phyloP scores from a whole-genome alignment of 192 early-diverging fungal species.

The Coemansia guatemalensis region DNA sequence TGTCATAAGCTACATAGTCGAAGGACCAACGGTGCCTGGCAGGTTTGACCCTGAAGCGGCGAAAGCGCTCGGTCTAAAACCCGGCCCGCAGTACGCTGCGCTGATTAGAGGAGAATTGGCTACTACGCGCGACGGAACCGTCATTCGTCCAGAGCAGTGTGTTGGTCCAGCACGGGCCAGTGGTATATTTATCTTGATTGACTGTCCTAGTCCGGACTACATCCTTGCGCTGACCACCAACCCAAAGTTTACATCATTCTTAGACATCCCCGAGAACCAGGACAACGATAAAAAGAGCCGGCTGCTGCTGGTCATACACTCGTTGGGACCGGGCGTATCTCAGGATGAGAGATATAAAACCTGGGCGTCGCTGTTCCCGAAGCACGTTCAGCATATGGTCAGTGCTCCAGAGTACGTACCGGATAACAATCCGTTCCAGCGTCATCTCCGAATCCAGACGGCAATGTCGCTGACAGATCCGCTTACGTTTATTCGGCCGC shows the following conservation, averaged over 20 bases:
- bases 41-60: slow-evolving; percentile 78
- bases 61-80: slow-evolving; percentile 62
- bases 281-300: slow-evolving; percentile 22
- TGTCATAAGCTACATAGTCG: slow-evolving; percentile 71
- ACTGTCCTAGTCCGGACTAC: slow-evolving; percentile 63
- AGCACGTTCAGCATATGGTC: slow-evolving; percentile 76
- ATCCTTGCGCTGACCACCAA: slow-evolving; percentile 51
- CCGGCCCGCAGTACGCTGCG: slow-evolving; percentile 62
- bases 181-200: slow-evolving; percentile 65
- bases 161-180: slow-evolving; percentile 60
- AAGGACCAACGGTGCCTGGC: slow-evolving; percentile 70
- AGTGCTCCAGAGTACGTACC: slow-evolving; percentile 63
- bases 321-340: slow-evolving; percentile 63
- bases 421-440: slow-evolving; percentile 65
- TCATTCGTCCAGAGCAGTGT: slow-evolving; percentile 73
- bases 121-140: slow-evolving; percentile 58
- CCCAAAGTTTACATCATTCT: slow-evolving; percentile 51
- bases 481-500: slow-evolving; percentile 71
- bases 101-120: slow-evolving; percentile 65
- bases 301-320: slow-evolving; percentile 64
- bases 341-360: slow-evolving; percentile 61
- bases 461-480: slow-evolving; percentile 67
- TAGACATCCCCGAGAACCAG: slow-evolving; percentile 3
- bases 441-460: slow-evolving; percentile 61
- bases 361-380: slow-evolving; percentile 76